Conservation (phyloP, 441 rosid species). For the Isatis lusitanica region DNA sequence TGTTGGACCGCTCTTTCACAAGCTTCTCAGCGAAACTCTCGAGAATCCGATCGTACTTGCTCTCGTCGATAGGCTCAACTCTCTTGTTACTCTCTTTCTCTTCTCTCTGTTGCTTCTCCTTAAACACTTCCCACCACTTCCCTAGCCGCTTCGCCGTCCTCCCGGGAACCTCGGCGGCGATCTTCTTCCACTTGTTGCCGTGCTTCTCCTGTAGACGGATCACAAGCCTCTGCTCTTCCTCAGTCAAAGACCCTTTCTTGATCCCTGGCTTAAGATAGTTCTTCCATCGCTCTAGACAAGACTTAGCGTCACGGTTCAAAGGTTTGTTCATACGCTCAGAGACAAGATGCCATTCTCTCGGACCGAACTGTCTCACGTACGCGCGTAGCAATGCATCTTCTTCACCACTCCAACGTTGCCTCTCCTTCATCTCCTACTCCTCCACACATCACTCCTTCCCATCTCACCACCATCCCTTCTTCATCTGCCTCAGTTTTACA, state of each 20-base stretch:
- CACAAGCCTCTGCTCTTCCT: constrained; percentile 91
- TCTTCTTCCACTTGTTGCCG: constrained; percentile 99
- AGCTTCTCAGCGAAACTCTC: constrained; percentile 96
- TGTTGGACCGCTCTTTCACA: constrained; percentile 65
- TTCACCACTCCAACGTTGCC: constrained; percentile 99
- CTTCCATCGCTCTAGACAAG: constrained; percentile 95
- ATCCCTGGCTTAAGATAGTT: constrained; percentile 97
- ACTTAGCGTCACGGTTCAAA: constrained; percentile 87
- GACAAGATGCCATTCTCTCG: constrained; percentile 94
- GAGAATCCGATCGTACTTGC: constrained; percentile 88
- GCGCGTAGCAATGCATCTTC: constrained; percentile 89
- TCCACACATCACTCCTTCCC: constrained; percentile 61
- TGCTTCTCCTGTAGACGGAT: constrained; percentile 88
- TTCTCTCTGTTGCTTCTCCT: constrained; percentile 93
- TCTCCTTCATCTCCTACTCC: constrained; percentile 92
- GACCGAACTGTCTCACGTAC: constrained; percentile 92
- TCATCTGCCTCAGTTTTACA: constrained; percentile 44
- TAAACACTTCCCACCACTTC: constrained; percentile 99
- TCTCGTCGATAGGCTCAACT: constrained; percentile 82
- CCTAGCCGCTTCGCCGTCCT: constrained; percentile 92
- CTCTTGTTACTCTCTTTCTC: constrained; percentile 73
- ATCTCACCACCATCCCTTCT: constrained; percentile 62
- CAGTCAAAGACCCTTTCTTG: constrained; percentile 93
- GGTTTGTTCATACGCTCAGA: constrained; percentile 97
- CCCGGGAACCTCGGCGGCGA: constrained; percentile 95